phyloP scores from a whole-genome alignment of 2,329 filamentous ascomycete species.

The Ophiocordyceps sinensis region DNA sequence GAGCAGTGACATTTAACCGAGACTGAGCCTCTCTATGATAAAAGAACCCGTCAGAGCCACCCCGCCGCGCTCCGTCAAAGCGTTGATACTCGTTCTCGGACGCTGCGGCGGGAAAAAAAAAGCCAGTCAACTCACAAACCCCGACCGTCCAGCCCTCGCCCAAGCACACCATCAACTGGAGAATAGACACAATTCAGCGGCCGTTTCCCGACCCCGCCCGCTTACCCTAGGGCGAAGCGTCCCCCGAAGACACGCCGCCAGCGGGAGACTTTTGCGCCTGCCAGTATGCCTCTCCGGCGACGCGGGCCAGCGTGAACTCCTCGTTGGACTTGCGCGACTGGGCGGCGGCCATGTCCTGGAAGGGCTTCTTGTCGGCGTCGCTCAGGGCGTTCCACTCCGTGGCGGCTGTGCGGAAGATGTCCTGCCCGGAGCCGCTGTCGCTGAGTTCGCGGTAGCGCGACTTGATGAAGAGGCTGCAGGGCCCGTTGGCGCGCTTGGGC shows the following conservation, averaged over 20 bases:
- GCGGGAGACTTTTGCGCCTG: conserved; percentile 4
- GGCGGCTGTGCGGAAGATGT: conserved; percentile 11
- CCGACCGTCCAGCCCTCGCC: no score
- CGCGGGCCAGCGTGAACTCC: conserved; percentile 14
- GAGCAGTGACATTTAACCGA: no score
- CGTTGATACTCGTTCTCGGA: no score
- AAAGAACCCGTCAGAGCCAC: no score
- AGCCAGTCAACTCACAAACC: no score
- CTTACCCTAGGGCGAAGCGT: no score
- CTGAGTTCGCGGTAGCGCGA: conserved; percentile 16
- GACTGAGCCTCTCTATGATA: no score
- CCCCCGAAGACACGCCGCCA: background rate
- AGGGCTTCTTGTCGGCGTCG: conserved; percentile 26
- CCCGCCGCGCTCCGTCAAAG: no score
- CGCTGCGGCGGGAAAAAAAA: no score
- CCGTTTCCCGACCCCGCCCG: no score
- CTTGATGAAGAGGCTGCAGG: conserved; percentile 24
- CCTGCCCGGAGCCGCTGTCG: conserved; percentile 9
- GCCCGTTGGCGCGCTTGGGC: conserved; percentile 22
- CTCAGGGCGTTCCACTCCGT: conserved; percentile 29
- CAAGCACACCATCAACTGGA: no score
- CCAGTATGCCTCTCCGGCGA: conserved; percentile 10
- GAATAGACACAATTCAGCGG: no score
- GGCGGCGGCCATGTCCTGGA: conserved; percentile 14
- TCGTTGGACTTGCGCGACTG: conserved; percentile 4